Conservation (phyloP, 306 rosid genomes). For the Trifolium dubium region DNA sequence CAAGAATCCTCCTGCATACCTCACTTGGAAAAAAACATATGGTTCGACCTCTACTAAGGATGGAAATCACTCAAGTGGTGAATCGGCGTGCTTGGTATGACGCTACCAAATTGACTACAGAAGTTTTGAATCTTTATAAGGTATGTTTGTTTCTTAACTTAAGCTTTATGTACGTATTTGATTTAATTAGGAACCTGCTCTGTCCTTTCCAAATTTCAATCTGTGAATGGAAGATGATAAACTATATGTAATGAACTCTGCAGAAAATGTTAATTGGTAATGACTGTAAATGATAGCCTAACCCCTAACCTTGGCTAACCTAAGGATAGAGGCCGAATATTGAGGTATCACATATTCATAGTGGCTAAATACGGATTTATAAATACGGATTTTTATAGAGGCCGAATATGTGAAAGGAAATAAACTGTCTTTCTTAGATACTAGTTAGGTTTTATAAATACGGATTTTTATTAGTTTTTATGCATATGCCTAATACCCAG, state of each 20-base stretch:
- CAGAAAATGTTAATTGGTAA: neutral
- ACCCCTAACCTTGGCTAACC: neutral
- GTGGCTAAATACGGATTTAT: too few relatives aligned
- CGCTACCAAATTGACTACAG: constrained; percentile 73
- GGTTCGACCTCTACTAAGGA: constrained; percentile 87
- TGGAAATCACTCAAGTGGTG: constrained; percentile 88
- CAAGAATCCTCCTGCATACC: constrained; percentile 86
- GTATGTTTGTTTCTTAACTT: constrained; percentile 45
- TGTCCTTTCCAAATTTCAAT: constrained; percentile 10
- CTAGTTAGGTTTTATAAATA: too few relatives aligned
- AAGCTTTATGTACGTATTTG: neutral
- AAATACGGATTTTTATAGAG: too few relatives aligned
- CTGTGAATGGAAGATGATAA: neutral
- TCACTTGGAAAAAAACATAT: constrained; percentile 92
- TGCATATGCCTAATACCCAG: neutral
- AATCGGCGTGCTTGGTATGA: constrained; percentile 92
- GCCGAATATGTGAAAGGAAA: too few relatives aligned
- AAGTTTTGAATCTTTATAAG: constrained; percentile 79
- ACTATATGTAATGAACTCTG: constrained; percentile 4
- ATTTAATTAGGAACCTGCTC: constrained; percentile 21
- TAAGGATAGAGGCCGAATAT: neutral
- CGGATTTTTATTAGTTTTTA: constrained; percentile 12
- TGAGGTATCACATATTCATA: constrained; percentile 24
- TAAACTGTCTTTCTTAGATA: too few relatives aligned
- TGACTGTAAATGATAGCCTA: neutral